A percentile compares a stretch with the other conserved stretches of the same genome.
Evolutionary conservation across 2,329 filamentous ascomycete species (phyloP).

Genomic region (Xylaria sp.): DNA sequence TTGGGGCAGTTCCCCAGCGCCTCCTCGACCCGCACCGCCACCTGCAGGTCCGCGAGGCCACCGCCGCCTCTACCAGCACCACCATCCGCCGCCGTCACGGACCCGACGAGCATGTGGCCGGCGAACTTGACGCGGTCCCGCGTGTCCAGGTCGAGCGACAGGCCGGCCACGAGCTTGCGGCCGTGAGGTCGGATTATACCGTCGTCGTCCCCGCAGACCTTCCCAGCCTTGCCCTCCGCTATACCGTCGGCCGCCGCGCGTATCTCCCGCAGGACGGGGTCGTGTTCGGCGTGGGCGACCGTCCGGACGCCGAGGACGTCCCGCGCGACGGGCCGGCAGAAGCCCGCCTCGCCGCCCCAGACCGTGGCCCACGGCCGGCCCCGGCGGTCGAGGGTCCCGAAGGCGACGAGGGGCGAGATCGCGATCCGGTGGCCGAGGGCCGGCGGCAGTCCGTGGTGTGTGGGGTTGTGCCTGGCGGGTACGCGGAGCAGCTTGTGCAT

Average conservation of each 20-base stretch:
- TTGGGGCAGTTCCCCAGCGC: conserved; percentile 85
- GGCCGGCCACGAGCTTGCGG: conserved; percentile 48
- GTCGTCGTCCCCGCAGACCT: conserved; percentile 24
- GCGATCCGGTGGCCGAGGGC: conserved; percentile 64
- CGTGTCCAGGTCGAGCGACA: conserved; percentile 66
- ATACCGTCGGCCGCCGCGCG: conserved; percentile 53
- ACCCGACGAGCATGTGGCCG: conserved; percentile 69
- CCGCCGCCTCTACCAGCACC: too few species aligned
- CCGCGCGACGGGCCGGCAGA: conserved; percentile 64
- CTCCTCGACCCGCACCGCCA: conserved; percentile 71
- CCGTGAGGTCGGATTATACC: conserved; percentile 38
- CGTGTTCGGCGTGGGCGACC: conserved; percentile 61
- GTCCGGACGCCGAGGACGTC: conserved; percentile 66
- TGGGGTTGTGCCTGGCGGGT: conserved; percentile 66
- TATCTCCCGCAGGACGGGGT: conserved; percentile 71
- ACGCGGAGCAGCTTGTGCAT: conserved; percentile 66
- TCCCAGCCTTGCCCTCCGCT: conserved; percentile 31
- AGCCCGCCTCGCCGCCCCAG: conserved; percentile 74
- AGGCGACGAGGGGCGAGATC: conserved; percentile 67
- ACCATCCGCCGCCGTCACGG: conserved; percentile 48
- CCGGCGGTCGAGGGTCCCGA: conserved; percentile 70
- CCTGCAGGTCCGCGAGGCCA: conserved; percentile 46
- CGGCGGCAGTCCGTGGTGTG: conserved; percentile 62
- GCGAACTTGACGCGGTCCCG: conserved; percentile 74
- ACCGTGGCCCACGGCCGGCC: conserved; percentile 75